These are phyloP conservation scores for Candida silvicultrix DNA, from an alignment of 805 yeast genomes.

Conservation along the genomic window DNA sequence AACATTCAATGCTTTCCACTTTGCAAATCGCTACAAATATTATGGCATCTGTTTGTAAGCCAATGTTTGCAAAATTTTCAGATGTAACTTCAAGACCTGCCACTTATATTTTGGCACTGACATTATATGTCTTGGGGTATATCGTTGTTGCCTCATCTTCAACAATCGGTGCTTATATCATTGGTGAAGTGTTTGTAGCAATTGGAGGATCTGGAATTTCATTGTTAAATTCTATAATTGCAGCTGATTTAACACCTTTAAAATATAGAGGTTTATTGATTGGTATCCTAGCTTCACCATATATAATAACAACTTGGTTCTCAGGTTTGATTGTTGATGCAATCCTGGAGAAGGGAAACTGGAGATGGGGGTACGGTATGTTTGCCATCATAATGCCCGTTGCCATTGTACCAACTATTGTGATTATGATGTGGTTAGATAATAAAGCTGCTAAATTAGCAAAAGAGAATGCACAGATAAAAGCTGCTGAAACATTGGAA, in stretches of 20 bases:
- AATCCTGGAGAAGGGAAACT: conserved; percentile 24
- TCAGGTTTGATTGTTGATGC: conserved; percentile 29
- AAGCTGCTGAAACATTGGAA: not conserved
- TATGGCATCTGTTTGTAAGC: conserved; percentile 29
- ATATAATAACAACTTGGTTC: conserved; percentile 32
- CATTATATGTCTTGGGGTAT: conserved; percentile 27
- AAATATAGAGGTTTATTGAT: conserved; percentile 29
- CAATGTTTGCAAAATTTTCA: conserved; percentile 32
- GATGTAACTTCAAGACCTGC: conserved; percentile 31
- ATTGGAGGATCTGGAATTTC: conserved; percentile 31
- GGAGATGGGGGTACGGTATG: conserved; percentile 48
- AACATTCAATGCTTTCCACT: conserved; percentile 31
- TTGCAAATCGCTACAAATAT: conserved; percentile 30
- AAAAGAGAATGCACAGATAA: not conserved
- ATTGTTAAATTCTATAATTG: conserved; percentile 25
- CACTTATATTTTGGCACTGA: conserved; percentile 25
- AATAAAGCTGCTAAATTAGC: conserved; percentile 21
- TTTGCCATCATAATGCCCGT: conserved; percentile 38
- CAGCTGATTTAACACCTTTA: conserved; percentile 31
- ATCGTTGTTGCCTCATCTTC: conserved; percentile 28
- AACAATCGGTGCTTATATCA: conserved; percentile 26
- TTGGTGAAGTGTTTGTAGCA: conserved; percentile 29
- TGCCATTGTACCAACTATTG: conserved; percentile 26
- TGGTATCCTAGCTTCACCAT: conserved; percentile 32
- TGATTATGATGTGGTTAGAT: conserved; percentile 23